Conservation (phyloP, 2,329 filamentous ascomycete species). For the Epichloe brachyelytri region DNA sequence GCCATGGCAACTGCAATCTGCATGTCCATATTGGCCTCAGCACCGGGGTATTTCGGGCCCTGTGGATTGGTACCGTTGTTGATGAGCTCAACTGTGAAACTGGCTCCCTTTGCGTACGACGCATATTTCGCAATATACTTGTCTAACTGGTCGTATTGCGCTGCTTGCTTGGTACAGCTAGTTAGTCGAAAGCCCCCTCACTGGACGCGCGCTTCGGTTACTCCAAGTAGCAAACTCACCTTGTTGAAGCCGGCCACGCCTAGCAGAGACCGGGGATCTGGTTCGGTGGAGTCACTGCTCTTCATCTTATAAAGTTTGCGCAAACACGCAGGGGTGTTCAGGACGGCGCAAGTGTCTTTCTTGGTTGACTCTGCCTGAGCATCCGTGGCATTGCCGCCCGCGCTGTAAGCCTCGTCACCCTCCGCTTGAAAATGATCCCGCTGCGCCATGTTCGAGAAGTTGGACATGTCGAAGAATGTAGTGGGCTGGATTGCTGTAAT, state of each 20-base stretch:
- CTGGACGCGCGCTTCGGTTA: background rate
- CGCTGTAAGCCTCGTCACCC: background rate
- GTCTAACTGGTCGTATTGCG: constrained; percentile 39
- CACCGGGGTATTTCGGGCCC: constrained; percentile 16
- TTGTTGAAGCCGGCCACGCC: constrained; percentile 41
- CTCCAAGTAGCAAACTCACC: constrained; percentile 12
- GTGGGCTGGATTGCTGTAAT: constrained; percentile 37
- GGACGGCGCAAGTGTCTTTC: constrained; percentile 20
- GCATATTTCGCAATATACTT: constrained; percentile 42
- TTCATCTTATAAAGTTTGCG: constrained; percentile 31
- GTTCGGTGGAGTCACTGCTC: constrained; percentile 33
- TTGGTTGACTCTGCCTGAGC: constrained; percentile 1
- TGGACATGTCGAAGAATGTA: constrained; percentile 16
- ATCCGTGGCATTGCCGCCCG: background rate
- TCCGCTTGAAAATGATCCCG: background rate
- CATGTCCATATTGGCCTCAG: constrained; percentile 26
- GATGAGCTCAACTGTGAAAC: constrained; percentile 45
- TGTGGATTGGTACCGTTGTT: constrained; percentile 42
- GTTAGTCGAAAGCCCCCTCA: background rate
- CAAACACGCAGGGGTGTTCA: constrained; percentile 31
- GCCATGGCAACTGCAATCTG: constrained; percentile 23
- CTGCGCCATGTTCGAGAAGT: background rate
- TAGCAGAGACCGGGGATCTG: constrained; percentile 47
- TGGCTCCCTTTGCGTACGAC: constrained; percentile 34
- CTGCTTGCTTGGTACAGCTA: constrained; percentile 28